phyloP scores from a whole-genome alignment of 495 filamentous ascomycete species.

The Tuber magnatum region DNA sequence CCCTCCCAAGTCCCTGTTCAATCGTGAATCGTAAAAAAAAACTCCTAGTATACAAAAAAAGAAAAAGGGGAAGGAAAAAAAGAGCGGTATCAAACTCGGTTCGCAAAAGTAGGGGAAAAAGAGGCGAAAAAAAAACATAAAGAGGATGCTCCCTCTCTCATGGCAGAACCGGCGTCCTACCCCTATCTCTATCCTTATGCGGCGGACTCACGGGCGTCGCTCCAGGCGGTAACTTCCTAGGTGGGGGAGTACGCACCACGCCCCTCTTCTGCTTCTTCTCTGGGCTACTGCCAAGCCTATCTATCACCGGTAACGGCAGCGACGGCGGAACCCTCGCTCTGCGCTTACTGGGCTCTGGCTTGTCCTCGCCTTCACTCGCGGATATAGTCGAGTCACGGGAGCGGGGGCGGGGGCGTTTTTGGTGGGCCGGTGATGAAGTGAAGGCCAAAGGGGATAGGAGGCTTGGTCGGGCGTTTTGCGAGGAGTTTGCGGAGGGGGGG shows the following conservation, averaged over 20 bases:
- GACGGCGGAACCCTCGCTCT: neutral
- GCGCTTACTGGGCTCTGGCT: neutral
- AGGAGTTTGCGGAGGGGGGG: slow-evolving; percentile 11
- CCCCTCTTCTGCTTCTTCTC: slow-evolving; percentile 2
- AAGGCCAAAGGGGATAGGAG: slow-evolving; percentile 30
- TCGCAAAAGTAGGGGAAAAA: neutral
- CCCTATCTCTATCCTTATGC: neutral
- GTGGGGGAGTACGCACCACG: neutral
- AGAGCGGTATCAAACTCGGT: neutral
- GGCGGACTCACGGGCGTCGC: neutral
- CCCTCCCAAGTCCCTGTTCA: neutral
- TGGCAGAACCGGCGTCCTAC: neutral
- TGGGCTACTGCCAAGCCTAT: neutral
- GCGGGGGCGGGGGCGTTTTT: slow-evolving; percentile 25
- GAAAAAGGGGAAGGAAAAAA: neutral
- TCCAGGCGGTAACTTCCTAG: neutral
- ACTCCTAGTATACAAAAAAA: neutral
- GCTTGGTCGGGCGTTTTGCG: slow-evolving; percentile 8
- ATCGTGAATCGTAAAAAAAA: neutral
- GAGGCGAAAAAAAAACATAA: neutral
- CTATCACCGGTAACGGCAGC: neutral
- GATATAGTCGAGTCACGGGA: slow-evolving; percentile 37
- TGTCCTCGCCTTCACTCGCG: slow-evolving; percentile 22
- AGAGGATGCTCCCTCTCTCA: neutral
- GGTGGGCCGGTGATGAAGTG: slow-evolving; percentile 15